Evolutionary conservation across 2,329 filamentous ascomycete species (phyloP), one percentile per base, ranked within the genome.

Genomic region (Pseudogymnoascus sp.): DNA sequence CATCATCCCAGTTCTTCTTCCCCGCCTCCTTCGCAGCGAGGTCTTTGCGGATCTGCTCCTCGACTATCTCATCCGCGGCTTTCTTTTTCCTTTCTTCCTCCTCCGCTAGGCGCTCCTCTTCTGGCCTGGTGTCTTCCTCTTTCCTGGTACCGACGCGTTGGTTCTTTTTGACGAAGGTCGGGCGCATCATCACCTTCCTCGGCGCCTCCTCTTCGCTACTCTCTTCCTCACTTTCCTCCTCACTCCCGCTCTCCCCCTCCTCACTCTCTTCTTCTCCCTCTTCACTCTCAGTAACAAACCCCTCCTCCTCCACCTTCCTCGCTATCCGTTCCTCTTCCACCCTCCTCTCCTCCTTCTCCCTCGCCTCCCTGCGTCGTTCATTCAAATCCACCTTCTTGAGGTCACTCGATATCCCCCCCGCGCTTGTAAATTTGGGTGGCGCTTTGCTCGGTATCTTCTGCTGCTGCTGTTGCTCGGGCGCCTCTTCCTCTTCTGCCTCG

Each of bases 31-130:
- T 85, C 22, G 89, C 90, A 3, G 88, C 88, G 0, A 90, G 84
- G 70, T 93, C 89, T 68, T 90, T 90, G 70, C 89, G 87, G 46
- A 98, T 86, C 73, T 98, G 92, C 69, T 93, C 91, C 73, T 96
- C 91, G 12, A 99, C 86, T 8, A 98, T 79, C 63, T 84, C 87
- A 73, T 96, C 89, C 11, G 89, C 85, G 64, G 88, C 85, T 40
- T 89, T 87, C 73, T 88, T 87, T 66, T 84, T 86, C 37, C 85
- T 83, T 1, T 81, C 85, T 63, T 83, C 86, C 64, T 88, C 86
- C 56, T 84, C 83, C 2, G 80, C 76, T 4, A 74, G 70, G 69
- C 70, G 78, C 66, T 77, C 76, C 2, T 76, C 75, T 14, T 78
- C 77, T 11, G 75, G 77, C 60, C 73, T 73, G 0, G 68, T 70